Conservation (phyloP, 208 protist species). For the Herpetomonas samuelpessoai region DNA sequence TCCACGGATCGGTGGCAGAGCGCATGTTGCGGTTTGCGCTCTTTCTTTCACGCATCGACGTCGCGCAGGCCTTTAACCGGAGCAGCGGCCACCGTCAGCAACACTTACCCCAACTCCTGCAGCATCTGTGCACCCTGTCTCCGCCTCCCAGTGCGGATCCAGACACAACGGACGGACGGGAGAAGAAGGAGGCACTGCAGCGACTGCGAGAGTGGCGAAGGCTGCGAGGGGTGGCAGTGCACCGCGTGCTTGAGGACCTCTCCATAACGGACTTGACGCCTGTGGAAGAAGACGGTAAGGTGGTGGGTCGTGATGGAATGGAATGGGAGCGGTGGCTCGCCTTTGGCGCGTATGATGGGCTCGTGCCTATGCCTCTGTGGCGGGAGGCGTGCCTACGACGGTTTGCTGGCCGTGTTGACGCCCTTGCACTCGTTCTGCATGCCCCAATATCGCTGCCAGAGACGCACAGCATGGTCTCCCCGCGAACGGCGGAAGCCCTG, state of each 20-base stretch:
- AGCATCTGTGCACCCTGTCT: conserved; percentile 7
- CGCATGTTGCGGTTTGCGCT: conserved; percentile 26
- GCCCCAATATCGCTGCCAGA: too few species aligned
- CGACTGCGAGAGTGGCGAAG: conserved; percentile 53
- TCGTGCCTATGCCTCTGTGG: conserved; percentile 45
- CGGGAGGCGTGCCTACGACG: conserved; percentile 18
- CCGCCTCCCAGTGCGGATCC: too few species aligned
- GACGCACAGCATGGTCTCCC: too few species aligned
- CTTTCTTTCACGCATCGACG: conserved; percentile 45
- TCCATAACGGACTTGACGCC: conserved; percentile 13
- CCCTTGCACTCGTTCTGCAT: not conserved
- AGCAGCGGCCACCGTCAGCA: conserved; percentile 4
- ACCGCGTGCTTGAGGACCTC: conserved; percentile 18
- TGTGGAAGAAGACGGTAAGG: too few species aligned
- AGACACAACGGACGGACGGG: too few species aligned
- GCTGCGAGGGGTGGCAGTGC: conserved; percentile 47
- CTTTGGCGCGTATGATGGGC: conserved; percentile 29
- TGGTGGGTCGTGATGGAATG: too few species aligned
- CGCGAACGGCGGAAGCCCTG: not conserved
- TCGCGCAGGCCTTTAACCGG: not conserved
- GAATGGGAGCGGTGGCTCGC: conserved; percentile 44
- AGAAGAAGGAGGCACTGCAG: too few species aligned
- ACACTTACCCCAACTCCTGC: conserved; percentile 12
- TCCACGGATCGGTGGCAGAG: too few species aligned
- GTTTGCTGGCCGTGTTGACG: not conserved